Percentiles rank a stretch among this genome's conserved stretches.
These are phyloP conservation scores for Trichoderma parareesei DNA, from an alignment of 495 filamentous ascomycete genomes.

Conservation along the genomic window DNA sequence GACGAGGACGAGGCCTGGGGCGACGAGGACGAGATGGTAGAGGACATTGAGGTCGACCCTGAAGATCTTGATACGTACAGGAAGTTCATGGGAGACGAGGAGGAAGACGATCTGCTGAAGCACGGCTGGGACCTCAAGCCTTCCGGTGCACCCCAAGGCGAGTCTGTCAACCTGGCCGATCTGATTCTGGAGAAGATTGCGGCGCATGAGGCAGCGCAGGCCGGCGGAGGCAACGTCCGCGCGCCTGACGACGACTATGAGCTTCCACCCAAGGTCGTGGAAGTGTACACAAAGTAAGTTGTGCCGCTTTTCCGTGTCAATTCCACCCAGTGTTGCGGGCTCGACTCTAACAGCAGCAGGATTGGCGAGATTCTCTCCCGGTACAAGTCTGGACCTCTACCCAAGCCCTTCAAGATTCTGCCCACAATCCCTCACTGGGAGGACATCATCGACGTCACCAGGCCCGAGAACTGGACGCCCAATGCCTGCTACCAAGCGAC, in stretches of 20 bases:
- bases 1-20: slow-evolving; percentile 52
- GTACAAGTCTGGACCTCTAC: slow-evolving; percentile 89
- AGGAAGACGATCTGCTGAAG: slow-evolving; percentile 43
- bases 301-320: background rate
- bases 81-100: slow-evolving; percentile 64
- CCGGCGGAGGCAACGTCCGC: slow-evolving; percentile 21
- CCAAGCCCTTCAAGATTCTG: slow-evolving; percentile 95
- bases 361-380: slow-evolving; percentile 82
- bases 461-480: slow-evolving; percentile 77
- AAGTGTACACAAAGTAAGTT: slow-evolving; percentile 82
- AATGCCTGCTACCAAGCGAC: slow-evolving; percentile 83
- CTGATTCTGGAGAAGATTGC: slow-evolving; percentile 92
- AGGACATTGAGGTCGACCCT: slow-evolving; percentile 82
- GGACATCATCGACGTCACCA: slow-evolving; percentile 72
- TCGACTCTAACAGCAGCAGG: slow-evolving; percentile 32
- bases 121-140: slow-evolving; percentile 38
- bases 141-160: slow-evolving; percentile 37
- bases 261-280: slow-evolving; percentile 82
- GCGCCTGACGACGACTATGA: slow-evolving; percentile 65
- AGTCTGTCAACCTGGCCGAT: slow-evolving; percentile 76
- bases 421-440: slow-evolving; percentile 87
- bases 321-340: background rate
- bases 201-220: slow-evolving; percentile 68
- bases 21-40: slow-evolving; percentile 65
- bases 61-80: slow-evolving; percentile 84